These are phyloP conservation scores for Skeletonema marinoi DNA, from an alignment of 108 stramenopile genomes.

Conservation along the genomic window DNA sequence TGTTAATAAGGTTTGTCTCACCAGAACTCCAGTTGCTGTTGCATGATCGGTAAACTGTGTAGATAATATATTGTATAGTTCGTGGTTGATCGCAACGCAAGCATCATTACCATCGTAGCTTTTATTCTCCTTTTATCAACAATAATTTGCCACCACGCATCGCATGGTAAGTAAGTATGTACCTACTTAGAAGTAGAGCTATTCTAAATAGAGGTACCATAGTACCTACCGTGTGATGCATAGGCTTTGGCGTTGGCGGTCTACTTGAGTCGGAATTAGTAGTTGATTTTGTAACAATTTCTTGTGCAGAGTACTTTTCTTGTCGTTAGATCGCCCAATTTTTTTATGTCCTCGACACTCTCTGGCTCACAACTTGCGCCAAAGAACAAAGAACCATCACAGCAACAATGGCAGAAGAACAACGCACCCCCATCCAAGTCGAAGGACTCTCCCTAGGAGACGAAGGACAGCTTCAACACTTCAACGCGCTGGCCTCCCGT, in stretches of 20 bases:
- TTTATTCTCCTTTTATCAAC: too few relatives aligned
- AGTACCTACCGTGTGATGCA: too few relatives aligned
- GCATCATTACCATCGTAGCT: too few relatives aligned
- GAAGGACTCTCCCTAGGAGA: constrained; percentile 27
- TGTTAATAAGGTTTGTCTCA: constrained; percentile 43
- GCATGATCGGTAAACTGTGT: background rate
- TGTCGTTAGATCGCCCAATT: background rate
- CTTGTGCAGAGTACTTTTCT: constrained; percentile 2
- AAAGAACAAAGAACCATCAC: background rate
- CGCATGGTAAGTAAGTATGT: too few relatives aligned
- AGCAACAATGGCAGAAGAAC: constrained; percentile 24
- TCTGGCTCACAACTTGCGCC: background rate
- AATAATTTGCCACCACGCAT: too few relatives aligned
- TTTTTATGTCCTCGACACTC: background rate
- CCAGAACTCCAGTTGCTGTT: constrained; percentile 29
- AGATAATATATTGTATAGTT: background rate
- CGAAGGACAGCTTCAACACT: constrained; percentile 38
- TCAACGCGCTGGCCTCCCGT: constrained; percentile 23
- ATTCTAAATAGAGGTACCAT: too few relatives aligned
- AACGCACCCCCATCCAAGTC: constrained; percentile 6
- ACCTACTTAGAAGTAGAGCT: too few relatives aligned
- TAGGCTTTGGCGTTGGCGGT: too few relatives aligned
- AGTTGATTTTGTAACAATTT: background rate
- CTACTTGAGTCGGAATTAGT: background rate
- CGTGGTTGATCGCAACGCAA: background rate